Percentiles rank a stretch among this genome's conserved stretches.
Evolutionary conservation across 2,329 filamentous ascomycete genomes (phyloP).

Genomic region (Onygenales sp.): DNA sequence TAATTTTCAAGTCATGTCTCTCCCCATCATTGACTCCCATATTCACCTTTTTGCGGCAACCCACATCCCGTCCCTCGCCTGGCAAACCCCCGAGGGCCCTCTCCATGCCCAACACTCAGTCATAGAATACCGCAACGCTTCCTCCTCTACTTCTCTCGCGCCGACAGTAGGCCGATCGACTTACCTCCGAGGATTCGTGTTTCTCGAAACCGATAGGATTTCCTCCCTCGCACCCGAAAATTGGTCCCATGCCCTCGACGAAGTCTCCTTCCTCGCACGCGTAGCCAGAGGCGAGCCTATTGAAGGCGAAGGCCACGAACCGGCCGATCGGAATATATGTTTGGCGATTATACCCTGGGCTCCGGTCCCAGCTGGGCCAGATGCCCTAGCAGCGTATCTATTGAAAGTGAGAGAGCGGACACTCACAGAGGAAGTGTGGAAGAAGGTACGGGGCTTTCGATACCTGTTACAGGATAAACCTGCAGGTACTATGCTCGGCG

Average conservation of each 20-base stretch:
- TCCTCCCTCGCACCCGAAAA: constrained; percentile 44
- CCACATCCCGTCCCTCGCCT: constrained; percentile 58
- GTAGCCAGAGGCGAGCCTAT: constrained; percentile 53
- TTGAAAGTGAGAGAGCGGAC: constrained; percentile 43
- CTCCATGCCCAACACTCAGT: constrained; percentile 57
- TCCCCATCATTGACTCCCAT: constrained; percentile 73
- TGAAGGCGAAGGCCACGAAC: constrained; percentile 49
- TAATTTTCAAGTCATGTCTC: constrained; percentile 13
- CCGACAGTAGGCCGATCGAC: constrained; percentile 19
- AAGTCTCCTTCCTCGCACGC: constrained; percentile 59
- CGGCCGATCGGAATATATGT: constrained; percentile 46
- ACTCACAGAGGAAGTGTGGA: constrained; percentile 54
- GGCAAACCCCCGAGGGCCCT: constrained; percentile 53
- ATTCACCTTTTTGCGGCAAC: constrained; percentile 74
- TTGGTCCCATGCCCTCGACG: constrained; percentile 60
- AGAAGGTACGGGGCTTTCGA: constrained; percentile 65
- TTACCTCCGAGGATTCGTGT: constrained; percentile 61
- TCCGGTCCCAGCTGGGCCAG: constrained; percentile 59
- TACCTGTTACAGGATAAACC: constrained; percentile 76
- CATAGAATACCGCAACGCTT: constrained; percentile 49
- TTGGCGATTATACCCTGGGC: constrained; percentile 75
- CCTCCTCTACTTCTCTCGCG: constrained; percentile 18
- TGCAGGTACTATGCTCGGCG: constrained; percentile 52
- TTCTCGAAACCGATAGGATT: constrained; percentile 72
- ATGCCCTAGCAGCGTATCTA: constrained; percentile 57